These are phyloP conservation scores for Penicillium italicum DNA, from an alignment of 2,329 filamentous ascomycete species.

Conservation along the genomic window DNA sequence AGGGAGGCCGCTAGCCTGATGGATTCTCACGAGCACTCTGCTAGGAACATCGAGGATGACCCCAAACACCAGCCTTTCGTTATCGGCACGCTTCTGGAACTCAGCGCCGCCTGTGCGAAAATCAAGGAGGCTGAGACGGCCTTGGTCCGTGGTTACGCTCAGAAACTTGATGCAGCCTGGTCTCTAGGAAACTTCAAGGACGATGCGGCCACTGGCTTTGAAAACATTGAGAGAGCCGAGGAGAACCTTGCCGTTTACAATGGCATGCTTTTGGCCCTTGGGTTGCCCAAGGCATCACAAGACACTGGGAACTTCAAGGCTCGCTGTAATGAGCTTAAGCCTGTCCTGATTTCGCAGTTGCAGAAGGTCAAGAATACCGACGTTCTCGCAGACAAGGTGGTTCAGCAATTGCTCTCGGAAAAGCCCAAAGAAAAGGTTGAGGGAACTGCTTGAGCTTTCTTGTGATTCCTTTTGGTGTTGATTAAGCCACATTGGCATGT, in stretches of 20 bases:
- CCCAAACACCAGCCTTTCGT: conserved; percentile 42
- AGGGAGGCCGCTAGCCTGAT: conserved; percentile 36
- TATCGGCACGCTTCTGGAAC: conserved; percentile 43
- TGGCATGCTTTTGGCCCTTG: conserved; percentile 40
- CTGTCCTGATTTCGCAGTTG: conserved; percentile 40
- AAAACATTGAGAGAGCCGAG: conserved; percentile 23
- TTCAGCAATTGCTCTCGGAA: not conserved
- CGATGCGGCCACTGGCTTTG: conserved; percentile 14
- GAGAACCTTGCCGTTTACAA: conserved; percentile 39
- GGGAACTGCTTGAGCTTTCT: not conserved
- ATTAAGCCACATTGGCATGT: conserved; percentile 13
- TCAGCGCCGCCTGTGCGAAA: conserved; percentile 45
- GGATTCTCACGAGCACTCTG: conserved; percentile 34
- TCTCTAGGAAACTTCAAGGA: conserved; percentile 23
- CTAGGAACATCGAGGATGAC: conserved; percentile 26
- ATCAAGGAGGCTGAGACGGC: conserved; percentile 40
- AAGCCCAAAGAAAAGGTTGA: not conserved
- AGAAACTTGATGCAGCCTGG: conserved; percentile 38
- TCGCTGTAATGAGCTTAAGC: not conserved
- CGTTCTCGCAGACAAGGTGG: conserved; percentile 26
- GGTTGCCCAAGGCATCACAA: not conserved
- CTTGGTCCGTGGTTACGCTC: conserved; percentile 40
- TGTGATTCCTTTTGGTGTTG: conserved; percentile 3
- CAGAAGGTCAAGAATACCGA: conserved; percentile 26
- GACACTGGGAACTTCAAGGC: not conserved